Evolutionary conservation across 192 early-diverging fungal species (phyloP).

Genomic region (Coemansia biformis): DNA sequence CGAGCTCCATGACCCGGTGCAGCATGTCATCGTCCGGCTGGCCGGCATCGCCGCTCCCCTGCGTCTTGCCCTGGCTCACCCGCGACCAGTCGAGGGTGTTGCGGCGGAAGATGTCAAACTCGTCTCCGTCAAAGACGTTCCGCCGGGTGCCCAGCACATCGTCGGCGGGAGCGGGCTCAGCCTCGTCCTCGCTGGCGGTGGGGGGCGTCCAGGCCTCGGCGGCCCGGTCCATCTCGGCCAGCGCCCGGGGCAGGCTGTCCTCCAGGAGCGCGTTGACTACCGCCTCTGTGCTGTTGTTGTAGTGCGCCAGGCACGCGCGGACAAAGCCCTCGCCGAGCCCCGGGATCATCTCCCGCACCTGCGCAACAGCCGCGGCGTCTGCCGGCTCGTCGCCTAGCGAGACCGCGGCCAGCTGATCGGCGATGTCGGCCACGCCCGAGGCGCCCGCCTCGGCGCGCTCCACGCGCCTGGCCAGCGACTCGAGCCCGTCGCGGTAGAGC

Average conservation of each 20-base stretch:
- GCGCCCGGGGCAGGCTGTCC: slow-evolving; percentile 60
- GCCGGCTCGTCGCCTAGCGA: background rate
- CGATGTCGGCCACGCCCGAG: slow-evolving; percentile 2
- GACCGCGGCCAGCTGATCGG: slow-evolving; percentile 7
- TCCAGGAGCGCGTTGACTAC: slow-evolving; percentile 79
- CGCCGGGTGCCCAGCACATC: slow-evolving; percentile 54
- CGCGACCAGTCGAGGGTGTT: slow-evolving; percentile 58
- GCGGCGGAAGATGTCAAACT: slow-evolving; percentile 82
- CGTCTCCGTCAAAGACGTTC: slow-evolving; percentile 91
- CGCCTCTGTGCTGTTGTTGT: slow-evolving; percentile 61
- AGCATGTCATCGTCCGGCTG: slow-evolving; percentile 23
- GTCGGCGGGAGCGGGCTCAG: too few species aligned
- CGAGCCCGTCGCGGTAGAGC: slow-evolving; percentile 24
- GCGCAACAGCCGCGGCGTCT: slow-evolving; percentile 56
- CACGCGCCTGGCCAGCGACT: slow-evolving; percentile 4
- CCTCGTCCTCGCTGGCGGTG: background rate
- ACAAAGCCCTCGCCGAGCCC: slow-evolving; percentile 88
- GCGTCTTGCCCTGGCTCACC: slow-evolving; percentile 68
- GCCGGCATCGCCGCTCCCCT: background rate
- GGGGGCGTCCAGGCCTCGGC: slow-evolving; percentile 13
- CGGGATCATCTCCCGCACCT: slow-evolving; percentile 83
- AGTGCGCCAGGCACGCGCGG: slow-evolving; percentile 71
- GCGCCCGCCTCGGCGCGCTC: slow-evolving; percentile 1
- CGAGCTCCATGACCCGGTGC: slow-evolving; percentile 39
- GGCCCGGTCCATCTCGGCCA: slow-evolving; percentile 63